Evolutionary conservation across 495 filamentous ascomycete species (phyloP), one percentile per base, ranked within the genome.

Genomic region (Penicillium alfredii): DNA sequence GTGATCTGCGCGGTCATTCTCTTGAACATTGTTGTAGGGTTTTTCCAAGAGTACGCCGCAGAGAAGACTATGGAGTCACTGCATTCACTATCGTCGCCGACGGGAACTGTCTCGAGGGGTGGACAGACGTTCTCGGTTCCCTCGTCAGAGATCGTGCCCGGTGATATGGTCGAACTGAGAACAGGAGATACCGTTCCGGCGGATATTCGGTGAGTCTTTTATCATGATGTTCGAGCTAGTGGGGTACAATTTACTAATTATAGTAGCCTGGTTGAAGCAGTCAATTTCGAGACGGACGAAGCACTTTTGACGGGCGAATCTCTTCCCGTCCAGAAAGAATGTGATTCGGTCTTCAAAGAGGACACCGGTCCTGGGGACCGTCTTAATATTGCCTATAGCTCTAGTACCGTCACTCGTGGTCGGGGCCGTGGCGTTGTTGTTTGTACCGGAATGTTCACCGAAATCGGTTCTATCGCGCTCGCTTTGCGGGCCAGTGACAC

Each of bases 141-240:
- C 5, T 72, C 72, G 7, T 43, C 43, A 9, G 69, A 75, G 31
- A 56, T 76, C 20, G 75, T 80, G 2, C 72, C 69, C 8, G 77
- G 77, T 9, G 75, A 80, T 57, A 71, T 88, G 44, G 62, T 86
- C 31, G 68, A 80, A 26, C 59, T 90, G 26, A 85, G 82, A 64
- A 83, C 82, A 49, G 85, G 85, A 11, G 85, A 88, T 61, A 86
- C 80, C 3, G 73, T 88, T 6, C 85, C 85, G 8, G 84, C 84
- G 4, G 85, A 88, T 51, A 29, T 64, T 40, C 19, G 86, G 85
- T 40, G 82, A 90, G 53, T n/a, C n/a, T n/a, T n/a, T n/a, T n/a
- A n/a, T n/a, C n/a, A n/a, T n/a, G n/a, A n/a, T n/a, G n/a, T n/a
- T n/a, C n/a, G n/a, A n/a, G 70, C 84, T 42, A 71, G 88, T 77